Conservation (phyloP, 2,329 filamentous ascomycete species). For the Paecilomyces sp. region DNA sequence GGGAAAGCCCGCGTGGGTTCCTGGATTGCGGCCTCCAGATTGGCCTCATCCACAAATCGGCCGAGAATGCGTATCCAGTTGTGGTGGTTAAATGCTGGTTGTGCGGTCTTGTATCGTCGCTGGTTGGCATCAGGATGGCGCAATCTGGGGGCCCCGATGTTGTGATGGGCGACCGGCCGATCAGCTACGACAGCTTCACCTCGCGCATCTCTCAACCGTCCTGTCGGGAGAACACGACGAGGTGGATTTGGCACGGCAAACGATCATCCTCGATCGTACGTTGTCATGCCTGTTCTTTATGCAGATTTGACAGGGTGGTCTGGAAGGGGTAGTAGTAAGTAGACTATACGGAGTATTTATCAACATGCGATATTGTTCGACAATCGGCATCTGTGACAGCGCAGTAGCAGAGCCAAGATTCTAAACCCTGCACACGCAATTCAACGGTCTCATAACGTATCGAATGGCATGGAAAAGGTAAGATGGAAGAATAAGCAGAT, state of each 20-base stretch:
- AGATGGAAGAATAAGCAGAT: no score
- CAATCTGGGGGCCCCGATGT: background rate
- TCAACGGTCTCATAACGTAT: no score
- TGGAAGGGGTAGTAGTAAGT: background rate
- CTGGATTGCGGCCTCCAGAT: background rate
- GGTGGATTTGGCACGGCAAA: background rate
- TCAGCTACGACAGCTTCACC: background rate
- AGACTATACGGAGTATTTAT: background rate
- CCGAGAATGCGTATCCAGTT: background rate
- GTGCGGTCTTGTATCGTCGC: background rate
- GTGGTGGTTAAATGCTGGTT: background rate
- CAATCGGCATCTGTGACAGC: background rate
- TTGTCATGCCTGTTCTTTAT: background rate
- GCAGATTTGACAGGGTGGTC: background rate
- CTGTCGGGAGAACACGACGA: background rate
- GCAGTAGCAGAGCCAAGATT: background rate
- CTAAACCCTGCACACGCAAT: no score
- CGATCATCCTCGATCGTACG: background rate
- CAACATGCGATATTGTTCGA: background rate
- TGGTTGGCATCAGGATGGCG: background rate
- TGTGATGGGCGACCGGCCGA: background rate
- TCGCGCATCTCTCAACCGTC: background rate
- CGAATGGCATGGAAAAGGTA: no score
- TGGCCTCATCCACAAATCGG: background rate
- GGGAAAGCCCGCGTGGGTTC: background rate